Conservation (phyloP, 805 yeast species). For the Hanseniaspora lachancei region DNA sequence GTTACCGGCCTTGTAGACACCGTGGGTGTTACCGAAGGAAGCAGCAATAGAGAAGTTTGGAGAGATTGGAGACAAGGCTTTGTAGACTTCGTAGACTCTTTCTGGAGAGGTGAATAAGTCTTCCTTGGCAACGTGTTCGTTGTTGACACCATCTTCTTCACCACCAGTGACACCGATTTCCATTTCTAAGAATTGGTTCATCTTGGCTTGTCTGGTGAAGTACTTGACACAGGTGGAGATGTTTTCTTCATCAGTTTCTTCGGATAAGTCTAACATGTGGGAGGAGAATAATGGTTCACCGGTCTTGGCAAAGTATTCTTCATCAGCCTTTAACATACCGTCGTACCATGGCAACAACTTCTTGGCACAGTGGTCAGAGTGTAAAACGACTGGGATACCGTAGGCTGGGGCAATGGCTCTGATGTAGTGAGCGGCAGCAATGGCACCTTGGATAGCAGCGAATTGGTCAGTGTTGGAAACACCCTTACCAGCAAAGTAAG, state of each 20-base stretch:
- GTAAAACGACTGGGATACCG: conserved; percentile 92
- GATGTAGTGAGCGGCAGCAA: conserved; percentile 97
- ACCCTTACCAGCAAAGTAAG: conserved; percentile 99
- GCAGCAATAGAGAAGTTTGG: conserved; percentile 99
- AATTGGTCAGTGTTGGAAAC: conserved; percentile 82
- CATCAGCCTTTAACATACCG: conserved; percentile 95
- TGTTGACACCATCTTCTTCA: conserved; percentile 99
- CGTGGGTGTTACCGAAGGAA: conserved; percentile 98
- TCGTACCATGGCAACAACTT: conserved; percentile 97
- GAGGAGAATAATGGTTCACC: conserved; percentile 97
- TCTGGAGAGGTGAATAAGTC: conserved; percentile 88
- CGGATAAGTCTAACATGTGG: conserved; percentile 96
- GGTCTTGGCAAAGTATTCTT: conserved; percentile 69
- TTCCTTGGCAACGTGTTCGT: conserved; percentile 80
- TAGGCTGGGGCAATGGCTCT: conserved; percentile 92
- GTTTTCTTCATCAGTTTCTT: conserved; percentile 93
- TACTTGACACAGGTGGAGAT: conserved; percentile 86
- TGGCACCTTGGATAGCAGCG: conserved; percentile 87
- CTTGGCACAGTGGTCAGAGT: conserved; percentile 98
- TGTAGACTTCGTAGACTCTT: conserved; percentile 82
- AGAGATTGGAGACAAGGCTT: conserved; percentile 78
- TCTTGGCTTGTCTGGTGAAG: conserved; percentile 84
- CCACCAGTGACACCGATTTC: conserved; percentile 99
- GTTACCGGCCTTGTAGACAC: conserved; percentile 99
- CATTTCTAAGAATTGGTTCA: conserved; percentile 98